A percentile compares a stretch with the other conserved stretches of the same genome.
Conservation (phyloP, 352 stramenopile species). For the Phytopythium delawarense region DNA sequence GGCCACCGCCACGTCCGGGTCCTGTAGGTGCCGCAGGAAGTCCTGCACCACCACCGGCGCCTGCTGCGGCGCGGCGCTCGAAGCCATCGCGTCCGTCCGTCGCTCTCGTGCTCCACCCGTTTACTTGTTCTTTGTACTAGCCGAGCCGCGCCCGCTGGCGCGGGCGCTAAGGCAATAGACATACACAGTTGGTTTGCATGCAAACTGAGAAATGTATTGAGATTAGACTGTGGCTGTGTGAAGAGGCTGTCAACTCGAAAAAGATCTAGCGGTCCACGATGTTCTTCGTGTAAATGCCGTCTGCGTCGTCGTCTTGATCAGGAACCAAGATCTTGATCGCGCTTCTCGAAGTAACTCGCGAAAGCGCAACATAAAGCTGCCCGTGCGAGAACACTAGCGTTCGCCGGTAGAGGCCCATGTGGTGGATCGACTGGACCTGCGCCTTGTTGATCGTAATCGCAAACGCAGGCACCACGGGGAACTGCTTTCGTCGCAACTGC, state of each 20-base stretch:
- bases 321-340: conserved; percentile 14
- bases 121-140: too few species aligned
- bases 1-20: conserved; percentile 83
- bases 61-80: conserved; percentile 1
- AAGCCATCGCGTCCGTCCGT: not conserved
- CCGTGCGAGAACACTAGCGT: conserved; percentile 13
- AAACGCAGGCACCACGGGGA: conserved; percentile 11
- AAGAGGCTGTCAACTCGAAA: not conserved
- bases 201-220: too few species aligned
- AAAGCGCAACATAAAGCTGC: conserved; percentile 20
- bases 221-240: too few species aligned
- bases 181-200: too few species aligned
- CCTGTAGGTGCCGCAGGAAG: conserved; percentile 66
- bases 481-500: conserved; percentile 13
- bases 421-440: conserved; percentile 14
- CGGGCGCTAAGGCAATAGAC: too few species aligned
- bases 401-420: conserved; percentile 13
- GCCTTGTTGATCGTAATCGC: conserved; percentile 19
- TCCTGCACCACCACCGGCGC: conserved; percentile 53
- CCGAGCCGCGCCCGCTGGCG: too few species aligned
- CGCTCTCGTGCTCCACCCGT: too few species aligned
- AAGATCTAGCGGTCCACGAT: conserved; percentile 14
- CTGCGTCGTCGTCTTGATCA: not conserved
- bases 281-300: conserved; percentile 13
- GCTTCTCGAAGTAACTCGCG: conserved; percentile 6